phyloP scores from a whole-genome alignment of 225 moss, liverwort and hornwort species.

The Anthoceros angustus region DNA sequence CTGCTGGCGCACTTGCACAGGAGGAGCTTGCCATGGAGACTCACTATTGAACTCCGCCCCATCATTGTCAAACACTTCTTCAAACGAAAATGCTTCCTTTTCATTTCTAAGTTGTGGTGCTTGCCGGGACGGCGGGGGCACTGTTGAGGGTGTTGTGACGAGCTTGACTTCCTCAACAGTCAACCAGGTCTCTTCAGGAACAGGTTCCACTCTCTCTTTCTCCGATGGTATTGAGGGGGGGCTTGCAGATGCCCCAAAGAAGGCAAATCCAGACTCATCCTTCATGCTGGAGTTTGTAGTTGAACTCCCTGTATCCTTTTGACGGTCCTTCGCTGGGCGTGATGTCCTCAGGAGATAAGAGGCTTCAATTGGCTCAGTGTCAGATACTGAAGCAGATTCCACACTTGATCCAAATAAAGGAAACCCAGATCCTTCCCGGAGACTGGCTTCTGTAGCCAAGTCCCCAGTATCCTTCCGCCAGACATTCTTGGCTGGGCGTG shows the following conservation, averaged over 20 bases:
- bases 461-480: background rate
- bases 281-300: no score
- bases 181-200: constrained; percentile 46
- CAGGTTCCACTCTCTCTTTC: background rate
- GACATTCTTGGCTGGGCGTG: background rate
- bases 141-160: constrained; percentile 35
- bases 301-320: no score
- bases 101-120: constrained; percentile 32
- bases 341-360: no score
- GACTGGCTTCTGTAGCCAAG: background rate
- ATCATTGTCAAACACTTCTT: background rate
- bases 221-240: constrained; percentile 14
- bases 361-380: background rate
- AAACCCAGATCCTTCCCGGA: constrained; percentile 21
- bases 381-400: background rate
- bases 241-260: constrained; percentile 18
- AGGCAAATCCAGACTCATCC: no score
- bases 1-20: constrained; percentile 1
- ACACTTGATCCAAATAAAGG: constrained; percentile 5
- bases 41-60: constrained; percentile 20
- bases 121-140: constrained; percentile 51
- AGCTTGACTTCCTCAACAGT: constrained; percentile 71
- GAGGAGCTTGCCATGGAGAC: background rate
- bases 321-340: no score
- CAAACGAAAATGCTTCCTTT: background rate